Percentiles rank a stretch among this genome's conserved stretches.
Conservation (phyloP, 441 rosid species). For the Jatropha podagrica region DNA sequence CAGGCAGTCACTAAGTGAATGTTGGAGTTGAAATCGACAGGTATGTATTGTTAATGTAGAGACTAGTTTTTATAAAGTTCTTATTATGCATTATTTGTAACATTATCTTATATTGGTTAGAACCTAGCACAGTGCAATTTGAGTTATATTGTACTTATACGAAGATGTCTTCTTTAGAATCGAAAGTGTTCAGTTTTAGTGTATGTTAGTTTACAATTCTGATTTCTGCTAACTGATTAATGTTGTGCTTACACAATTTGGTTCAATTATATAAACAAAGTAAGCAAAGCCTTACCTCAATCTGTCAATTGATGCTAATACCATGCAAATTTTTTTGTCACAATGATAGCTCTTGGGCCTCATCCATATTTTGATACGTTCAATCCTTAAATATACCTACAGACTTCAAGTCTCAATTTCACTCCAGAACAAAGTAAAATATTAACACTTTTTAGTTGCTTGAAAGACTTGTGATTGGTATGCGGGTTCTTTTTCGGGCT, state of each 20-base stretch:
- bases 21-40: neutral
- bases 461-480: neutral
- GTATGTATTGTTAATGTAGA: neutral
- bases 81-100: neutral
- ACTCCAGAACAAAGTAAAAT: neutral
- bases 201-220: neutral
- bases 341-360: neutral
- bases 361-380: neutral
- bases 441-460: neutral
- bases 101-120: neutral
- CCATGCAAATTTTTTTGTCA: neutral
- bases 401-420: neutral
- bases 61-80: neutral
- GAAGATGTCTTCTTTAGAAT: neutral
- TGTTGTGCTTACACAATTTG: neutral
- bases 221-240: neutral
- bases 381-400: neutral
- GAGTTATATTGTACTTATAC: neutral
- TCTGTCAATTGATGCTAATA: neutral
- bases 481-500: neutral
- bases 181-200: neutral
- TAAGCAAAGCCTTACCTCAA: neutral
- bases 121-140: constrained; percentile 2
- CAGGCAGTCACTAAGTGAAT: neutral
- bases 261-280: neutral